phyloP scores from a whole-genome alignment of 2,329 filamentous ascomycete genomes.

The Penicillium corylophilum region DNA sequence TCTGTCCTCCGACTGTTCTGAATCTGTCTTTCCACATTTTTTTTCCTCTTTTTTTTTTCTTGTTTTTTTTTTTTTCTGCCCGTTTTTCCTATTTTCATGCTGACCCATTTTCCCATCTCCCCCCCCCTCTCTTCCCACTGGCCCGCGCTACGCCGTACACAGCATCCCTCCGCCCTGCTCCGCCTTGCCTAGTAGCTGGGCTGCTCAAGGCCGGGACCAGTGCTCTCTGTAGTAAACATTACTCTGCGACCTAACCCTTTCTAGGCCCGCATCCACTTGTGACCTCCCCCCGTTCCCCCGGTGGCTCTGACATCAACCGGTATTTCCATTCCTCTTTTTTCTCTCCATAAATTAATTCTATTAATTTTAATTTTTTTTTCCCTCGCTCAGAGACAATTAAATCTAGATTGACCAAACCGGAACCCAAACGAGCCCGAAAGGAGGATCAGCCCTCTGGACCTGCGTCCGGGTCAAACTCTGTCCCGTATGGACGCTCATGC shows the following conservation, averaged over 20 bases:
- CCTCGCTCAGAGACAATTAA: conserved; percentile 12
- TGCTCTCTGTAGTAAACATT: conserved; percentile 26
- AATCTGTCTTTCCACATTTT: conserved; percentile 9
- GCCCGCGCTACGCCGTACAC: conserved; percentile 11
- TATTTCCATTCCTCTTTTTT: conserved; percentile 24
- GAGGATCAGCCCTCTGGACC: conserved; percentile 42
- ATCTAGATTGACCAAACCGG: conserved; percentile 31
- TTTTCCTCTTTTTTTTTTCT: conserved; percentile 5
- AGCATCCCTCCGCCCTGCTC: conserved; percentile 17
- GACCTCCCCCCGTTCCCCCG: conserved; percentile 22
- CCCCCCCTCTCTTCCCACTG: conserved; percentile 6
- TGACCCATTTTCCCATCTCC: background rate
- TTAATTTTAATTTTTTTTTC: conserved; percentile 6
- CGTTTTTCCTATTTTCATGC: background rate
- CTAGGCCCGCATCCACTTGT: conserved; percentile 34
- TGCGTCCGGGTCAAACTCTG: conserved; percentile 42
- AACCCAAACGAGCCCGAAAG: conserved; percentile 36
- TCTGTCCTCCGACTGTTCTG: conserved; percentile 17
- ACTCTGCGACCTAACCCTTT: conserved; percentile 28
- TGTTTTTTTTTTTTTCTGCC: conserved; percentile 1
- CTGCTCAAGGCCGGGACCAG: conserved; percentile 12
- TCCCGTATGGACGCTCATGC: conserved; percentile 27
- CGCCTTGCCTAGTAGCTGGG: conserved; percentile 5
- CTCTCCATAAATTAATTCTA: conserved; percentile 6
- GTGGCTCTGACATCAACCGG: conserved; percentile 40